A percentile compares a stretch with the other conserved stretches of the same genome.
phyloP scores from a whole-genome alignment of 208 protist species.

The Acanthamoeba lugdunensis region DNA sequence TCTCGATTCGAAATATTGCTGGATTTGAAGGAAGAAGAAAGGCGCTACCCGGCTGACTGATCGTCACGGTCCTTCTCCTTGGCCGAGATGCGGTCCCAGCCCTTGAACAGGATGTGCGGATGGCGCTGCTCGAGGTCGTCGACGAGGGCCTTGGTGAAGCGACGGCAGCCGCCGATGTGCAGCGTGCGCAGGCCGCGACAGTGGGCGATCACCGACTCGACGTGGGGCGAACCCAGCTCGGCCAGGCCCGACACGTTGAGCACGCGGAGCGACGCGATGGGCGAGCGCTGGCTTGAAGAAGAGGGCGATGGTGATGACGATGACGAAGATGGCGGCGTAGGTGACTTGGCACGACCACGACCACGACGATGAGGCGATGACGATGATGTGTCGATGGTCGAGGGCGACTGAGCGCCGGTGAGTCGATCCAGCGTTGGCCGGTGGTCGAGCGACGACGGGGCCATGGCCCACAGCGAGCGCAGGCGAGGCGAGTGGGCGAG shows the following conservation, averaged over 20 bases:
- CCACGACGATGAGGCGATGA: not conserved
- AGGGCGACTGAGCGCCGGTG: not conserved
- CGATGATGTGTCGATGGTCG: not conserved
- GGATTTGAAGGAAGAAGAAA: too few relatives aligned
- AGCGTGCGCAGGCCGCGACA: not conserved
- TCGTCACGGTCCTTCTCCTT: too few relatives aligned
- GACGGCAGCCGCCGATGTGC: not conserved
- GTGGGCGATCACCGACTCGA: not conserved
- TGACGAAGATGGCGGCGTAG: not conserved
- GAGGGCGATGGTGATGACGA: too few relatives aligned
- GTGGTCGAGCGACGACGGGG: not conserved
- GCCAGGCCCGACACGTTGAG: not conserved
- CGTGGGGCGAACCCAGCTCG: not conserved
- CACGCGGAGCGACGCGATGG: not conserved
- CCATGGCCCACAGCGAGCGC: not conserved
- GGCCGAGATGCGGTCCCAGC: not conserved
- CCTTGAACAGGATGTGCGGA: conserved; percentile 1
- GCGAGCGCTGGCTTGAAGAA: not conserved
- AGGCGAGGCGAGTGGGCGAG: not conserved
- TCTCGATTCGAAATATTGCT: not conserved
- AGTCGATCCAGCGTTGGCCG: not conserved
- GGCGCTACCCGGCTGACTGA: not conserved
- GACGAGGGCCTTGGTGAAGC: not conserved
- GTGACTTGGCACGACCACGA: not conserved
- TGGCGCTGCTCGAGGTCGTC: not conserved